Evolutionary conservation across 2,329 filamentous ascomycete species (phyloP).

Genomic region (Monilinia vaccinii-corymbosi): DNA sequence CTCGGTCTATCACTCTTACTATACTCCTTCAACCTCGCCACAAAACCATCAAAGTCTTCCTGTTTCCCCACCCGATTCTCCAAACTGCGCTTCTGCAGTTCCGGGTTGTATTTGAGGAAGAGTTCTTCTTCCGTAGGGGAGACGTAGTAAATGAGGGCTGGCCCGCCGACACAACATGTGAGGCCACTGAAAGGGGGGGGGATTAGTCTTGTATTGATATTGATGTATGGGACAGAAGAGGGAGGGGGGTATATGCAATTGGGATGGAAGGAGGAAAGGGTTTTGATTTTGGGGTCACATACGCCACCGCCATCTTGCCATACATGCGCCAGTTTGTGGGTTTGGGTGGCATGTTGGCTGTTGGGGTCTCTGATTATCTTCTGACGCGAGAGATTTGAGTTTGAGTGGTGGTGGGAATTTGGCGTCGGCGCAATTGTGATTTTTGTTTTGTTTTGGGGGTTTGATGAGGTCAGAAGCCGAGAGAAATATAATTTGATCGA

Average conservation of each 20-base stretch:
- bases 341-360: conserved; percentile 36
- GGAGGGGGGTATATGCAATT: neutral
- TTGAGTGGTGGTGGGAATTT: too few species aligned
- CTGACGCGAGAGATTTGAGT: neutral
- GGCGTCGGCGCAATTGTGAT: neutral
- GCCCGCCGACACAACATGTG: conserved; percentile 70
- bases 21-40: conserved; percentile 74
- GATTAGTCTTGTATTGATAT: conserved; percentile 5
- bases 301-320: conserved; percentile 66
- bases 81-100: conserved; percentile 81
- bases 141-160: conserved; percentile 71
- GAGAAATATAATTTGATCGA: neutral
- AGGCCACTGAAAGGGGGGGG: conserved; percentile 47
- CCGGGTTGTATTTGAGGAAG: conserved; percentile 85
- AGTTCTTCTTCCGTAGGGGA: conserved; percentile 86
- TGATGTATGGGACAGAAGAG: neutral
- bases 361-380: neutral
- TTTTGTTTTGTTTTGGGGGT: neutral
- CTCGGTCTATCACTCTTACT: conserved; percentile 88
- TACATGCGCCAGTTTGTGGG: conserved; percentile 47
- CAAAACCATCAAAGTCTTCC: conserved; percentile 85
- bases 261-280: neutral
- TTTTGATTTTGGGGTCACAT: conserved; percentile 30
- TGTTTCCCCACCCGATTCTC: conserved; percentile 67
- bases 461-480: too few species aligned